Evolutionary conservation across 441 rosid genomes (phyloP).

Genomic region (Breynia disticha): DNA sequence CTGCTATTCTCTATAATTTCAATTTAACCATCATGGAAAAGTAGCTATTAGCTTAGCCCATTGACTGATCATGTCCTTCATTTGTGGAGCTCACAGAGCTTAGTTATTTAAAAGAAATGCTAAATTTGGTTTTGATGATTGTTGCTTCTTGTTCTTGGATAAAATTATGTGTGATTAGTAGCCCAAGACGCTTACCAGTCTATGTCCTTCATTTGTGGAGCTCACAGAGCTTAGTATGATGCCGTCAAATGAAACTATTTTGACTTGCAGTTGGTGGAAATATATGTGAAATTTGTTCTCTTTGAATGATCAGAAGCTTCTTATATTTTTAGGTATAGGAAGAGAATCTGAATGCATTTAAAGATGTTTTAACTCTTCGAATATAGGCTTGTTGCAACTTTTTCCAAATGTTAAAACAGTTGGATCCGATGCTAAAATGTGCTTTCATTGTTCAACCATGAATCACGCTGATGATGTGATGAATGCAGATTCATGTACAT

Average conservation of each 20-base stretch:
- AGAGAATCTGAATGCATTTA: not conserved
- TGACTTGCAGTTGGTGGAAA: too few relatives aligned
- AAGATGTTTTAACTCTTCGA: not conserved
- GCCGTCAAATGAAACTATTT: too few relatives aligned
- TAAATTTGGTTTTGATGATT: too few relatives aligned
- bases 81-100: too few relatives aligned
- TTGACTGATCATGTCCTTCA: too few relatives aligned
- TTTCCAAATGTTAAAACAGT: not conserved
- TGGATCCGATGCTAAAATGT: not conserved
- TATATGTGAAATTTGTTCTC: not conserved
- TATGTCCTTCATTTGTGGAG: too few relatives aligned
- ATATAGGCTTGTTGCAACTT: not conserved
- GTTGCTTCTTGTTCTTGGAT: too few relatives aligned
- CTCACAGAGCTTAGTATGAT: too few relatives aligned
- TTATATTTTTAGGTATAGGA: not conserved
- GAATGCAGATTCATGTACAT: slow-evolving; percentile 78
- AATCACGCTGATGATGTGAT: not conserved
- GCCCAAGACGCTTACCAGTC: too few relatives aligned
- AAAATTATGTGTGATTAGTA: too few relatives aligned
- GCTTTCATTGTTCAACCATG: not conserved
- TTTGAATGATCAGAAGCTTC: not conserved
- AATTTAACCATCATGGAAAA: not conserved
- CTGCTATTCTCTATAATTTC: not conserved
- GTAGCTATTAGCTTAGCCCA: too few relatives aligned
- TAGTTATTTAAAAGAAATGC: too few relatives aligned